Base-by-base conservation (phyloP, 805 yeast genomes). In the Pichia ethanolica region DNA sequence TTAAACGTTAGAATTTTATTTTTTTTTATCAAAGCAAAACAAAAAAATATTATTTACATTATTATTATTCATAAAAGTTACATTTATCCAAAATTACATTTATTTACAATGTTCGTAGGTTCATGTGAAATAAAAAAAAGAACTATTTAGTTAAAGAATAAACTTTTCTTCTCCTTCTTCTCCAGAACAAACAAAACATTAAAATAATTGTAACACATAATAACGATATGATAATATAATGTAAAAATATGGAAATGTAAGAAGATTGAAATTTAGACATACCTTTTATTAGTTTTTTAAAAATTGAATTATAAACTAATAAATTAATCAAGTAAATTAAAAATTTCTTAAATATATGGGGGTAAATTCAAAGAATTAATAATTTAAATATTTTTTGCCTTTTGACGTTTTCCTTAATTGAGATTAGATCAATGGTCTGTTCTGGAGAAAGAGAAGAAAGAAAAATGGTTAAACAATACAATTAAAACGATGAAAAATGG, bases 381-480 rank as follows among this genome's bases (percentile, higher is more conserved):
- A 20, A 20, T 20, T 20, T 20, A 20, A 20, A 20, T 20, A 20
- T 20, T 20, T 20, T 39, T 25, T 37, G 11, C 25, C 35, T 39
- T 14, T 14, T 14, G 10, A 28, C 10, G 11, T 39, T 39, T 43
- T 42, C 37, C 44, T 51, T 45, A 33, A 27, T 33, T 45, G 49
- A 48, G 51, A 45, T 43, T 42, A 41, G 54, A 49, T 45, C 46
- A 50, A 50, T 27, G 27, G 54, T 49, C 52, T 52, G 52, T 52
- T 46, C 54, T 50, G 52, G 56, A 59, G 59, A 55, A 56, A 49
- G 55, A 52, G 48, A 48, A 47, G 42, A 42, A 44, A 39, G 30
- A 34, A 52, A 35, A 44, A 51, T 20, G 32, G 50, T 39, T 38
- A 7, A 25, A 38, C 4, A 26, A 5, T 7, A 36, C 13, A 4